Conservation (phyloP, 208 protist species). For the Crithidia fasciculata region DNA sequence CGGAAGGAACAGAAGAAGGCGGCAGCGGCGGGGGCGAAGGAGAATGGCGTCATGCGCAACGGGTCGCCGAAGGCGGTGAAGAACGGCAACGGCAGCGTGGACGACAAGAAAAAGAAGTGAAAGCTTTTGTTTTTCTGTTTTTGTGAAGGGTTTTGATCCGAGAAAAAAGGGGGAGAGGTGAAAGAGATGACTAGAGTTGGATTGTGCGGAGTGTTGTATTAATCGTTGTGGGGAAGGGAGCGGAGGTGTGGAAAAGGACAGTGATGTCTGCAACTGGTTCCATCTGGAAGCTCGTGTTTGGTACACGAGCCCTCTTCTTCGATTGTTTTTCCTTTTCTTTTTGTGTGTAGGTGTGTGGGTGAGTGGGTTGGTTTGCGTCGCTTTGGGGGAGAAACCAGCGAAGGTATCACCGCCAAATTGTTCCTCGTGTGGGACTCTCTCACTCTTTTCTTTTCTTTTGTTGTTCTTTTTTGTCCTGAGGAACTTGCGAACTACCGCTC, state of each 20-base stretch:
- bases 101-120: conserved; percentile 22
- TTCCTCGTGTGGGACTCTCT: not conserved
- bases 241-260: too few relatives aligned
- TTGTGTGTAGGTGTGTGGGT: not conserved
- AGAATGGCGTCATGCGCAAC: not conserved
- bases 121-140: too few relatives aligned
- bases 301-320: not conserved
- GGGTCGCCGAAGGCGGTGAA: not conserved
- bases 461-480: not conserved
- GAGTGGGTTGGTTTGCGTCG: too few relatives aligned
- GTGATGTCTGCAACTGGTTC: too few relatives aligned
- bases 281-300: too few relatives aligned
- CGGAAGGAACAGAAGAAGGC: conserved; percentile 6
- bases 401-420: too few relatives aligned
- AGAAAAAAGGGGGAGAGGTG: too few relatives aligned
- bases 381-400: too few relatives aligned
- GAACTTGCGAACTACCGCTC: not conserved
- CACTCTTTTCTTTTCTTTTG: conserved; percentile 7
- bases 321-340: not conserved
- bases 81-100: conserved; percentile 8
- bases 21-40: not conserved
- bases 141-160: too few relatives aligned
- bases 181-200: too few relatives aligned
- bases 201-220: too few relatives aligned
- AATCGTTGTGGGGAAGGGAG: too few relatives aligned